Evolutionary conservation across 2,329 filamentous ascomycete species (phyloP).

Genomic region (Arthrobotrys entomopaga): DNA sequence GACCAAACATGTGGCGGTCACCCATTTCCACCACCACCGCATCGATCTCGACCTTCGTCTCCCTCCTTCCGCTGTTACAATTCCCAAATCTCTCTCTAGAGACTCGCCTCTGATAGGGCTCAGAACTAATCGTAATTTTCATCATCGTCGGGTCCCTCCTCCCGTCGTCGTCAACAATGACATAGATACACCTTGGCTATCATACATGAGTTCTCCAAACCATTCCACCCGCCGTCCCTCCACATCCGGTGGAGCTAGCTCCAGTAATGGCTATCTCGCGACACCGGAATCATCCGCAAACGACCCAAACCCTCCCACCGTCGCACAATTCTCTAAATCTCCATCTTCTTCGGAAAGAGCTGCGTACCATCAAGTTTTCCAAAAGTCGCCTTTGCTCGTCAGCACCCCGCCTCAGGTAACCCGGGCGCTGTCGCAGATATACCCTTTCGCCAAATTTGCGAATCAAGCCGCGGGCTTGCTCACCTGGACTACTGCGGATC

Average conservation of each 20-base stretch:
- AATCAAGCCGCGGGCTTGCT: conserved; percentile 86
- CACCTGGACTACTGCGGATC: conserved; percentile 92
- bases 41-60: conserved; percentile 25
- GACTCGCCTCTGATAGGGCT: conserved; percentile 33
- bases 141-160: not conserved
- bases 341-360: conserved; percentile 80
- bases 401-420: conserved; percentile 96
- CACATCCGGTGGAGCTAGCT: conserved; percentile 36
- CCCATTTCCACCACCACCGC: conserved; percentile 44
- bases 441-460: conserved; percentile 88
- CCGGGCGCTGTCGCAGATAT: conserved; percentile 90
- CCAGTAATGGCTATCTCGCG: conserved; percentile 35
- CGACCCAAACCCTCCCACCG: conserved; percentile 73
- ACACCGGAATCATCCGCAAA: conserved; percentile 34
- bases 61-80: conserved; percentile 8
- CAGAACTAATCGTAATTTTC: conserved; percentile 14
- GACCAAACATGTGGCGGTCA: conserved; percentile 47
- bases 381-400: conserved; percentile 91
- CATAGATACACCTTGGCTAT: conserved; percentile 53
- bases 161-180: conserved; percentile 26
- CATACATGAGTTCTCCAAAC: conserved; percentile 52
- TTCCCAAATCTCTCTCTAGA: conserved; percentile 44
- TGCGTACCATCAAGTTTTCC: conserved; percentile 87
- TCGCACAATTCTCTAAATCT: conserved; percentile 85
- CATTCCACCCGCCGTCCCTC: conserved; percentile 28